Evolutionary conservation across 345 rosid species (phyloP).

Genomic region (Conringia planisiliqua): DNA sequence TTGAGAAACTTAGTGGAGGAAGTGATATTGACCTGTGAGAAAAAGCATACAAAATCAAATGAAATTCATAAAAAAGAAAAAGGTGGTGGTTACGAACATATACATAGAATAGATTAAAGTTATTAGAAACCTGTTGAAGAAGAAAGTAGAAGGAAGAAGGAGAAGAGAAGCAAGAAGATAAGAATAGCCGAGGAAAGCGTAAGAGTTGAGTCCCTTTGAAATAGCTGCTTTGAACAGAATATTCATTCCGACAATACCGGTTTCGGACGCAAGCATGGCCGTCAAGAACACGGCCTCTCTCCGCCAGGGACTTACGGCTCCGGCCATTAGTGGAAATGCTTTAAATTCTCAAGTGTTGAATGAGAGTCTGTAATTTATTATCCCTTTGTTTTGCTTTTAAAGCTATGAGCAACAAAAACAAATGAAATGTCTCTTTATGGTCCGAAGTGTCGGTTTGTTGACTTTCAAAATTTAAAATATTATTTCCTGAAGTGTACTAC

Average conservation of each 20-base stretch:
- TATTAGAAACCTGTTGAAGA: slow-evolving; percentile 75
- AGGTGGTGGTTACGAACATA: not conserved
- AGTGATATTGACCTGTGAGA: slow-evolving; percentile 25
- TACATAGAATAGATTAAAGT: too few species aligned
- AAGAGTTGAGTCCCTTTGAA: slow-evolving; percentile 56
- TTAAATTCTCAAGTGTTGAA: not conserved
- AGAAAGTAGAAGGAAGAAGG: slow-evolving; percentile 66
- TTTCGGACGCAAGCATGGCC: slow-evolving; percentile 55
- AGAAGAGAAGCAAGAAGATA: slow-evolving; percentile 67
- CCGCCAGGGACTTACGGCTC: slow-evolving; percentile 32
- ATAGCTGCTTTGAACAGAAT: slow-evolving; percentile 80
- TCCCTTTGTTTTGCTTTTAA: not conserved
- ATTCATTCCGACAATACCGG: slow-evolving; percentile 49
- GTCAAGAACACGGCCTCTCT: slow-evolving; percentile 50
- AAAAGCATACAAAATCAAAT: not conserved
- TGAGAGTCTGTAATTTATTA: not conserved
- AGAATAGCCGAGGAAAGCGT: slow-evolving; percentile 61
- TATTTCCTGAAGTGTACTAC: not conserved
- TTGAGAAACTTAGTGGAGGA: slow-evolving; percentile 31
- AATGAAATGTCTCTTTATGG: not conserved
- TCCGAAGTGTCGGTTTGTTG: not conserved
- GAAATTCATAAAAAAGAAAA: not conserved
- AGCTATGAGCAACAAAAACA: not conserved
- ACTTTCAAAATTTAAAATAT: not conserved
- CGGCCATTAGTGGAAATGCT: slow-evolving; percentile 26